Evolutionary conservation across 306 rosid genomes (phyloP).

Genomic region (Sechiopsis laciniata): DNA sequence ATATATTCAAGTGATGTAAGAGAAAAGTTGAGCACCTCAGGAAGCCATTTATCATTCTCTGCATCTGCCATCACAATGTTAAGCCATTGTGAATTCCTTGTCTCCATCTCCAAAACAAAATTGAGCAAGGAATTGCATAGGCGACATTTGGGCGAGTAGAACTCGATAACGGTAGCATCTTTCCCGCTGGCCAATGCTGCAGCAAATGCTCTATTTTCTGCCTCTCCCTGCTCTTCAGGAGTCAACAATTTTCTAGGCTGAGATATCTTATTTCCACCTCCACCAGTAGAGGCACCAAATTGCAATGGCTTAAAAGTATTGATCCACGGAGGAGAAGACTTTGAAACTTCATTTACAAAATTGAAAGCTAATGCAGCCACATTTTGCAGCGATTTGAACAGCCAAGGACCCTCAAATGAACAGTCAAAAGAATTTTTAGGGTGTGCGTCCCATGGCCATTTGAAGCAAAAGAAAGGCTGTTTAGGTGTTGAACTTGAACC

Average conservation of each 20-base stretch:
- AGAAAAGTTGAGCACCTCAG: constrained; percentile 37
- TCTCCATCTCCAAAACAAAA: constrained; percentile 55
- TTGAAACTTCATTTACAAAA: constrained; percentile 40
- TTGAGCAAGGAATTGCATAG: constrained; percentile 63
- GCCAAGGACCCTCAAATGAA: constrained; percentile 65
- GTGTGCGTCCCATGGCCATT: constrained; percentile 73
- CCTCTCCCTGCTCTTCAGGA: constrained; percentile 59
- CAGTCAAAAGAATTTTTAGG: constrained; percentile 37
- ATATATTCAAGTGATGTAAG: background rate
- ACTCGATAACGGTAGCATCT: constrained; percentile 70
- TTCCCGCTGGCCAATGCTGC: constrained; percentile 64
- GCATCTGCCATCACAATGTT: constrained; percentile 86
- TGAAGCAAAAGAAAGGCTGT: constrained; percentile 47
- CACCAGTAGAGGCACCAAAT: constrained; percentile 25
- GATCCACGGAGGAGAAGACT: constrained; percentile 30
- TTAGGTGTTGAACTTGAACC: constrained; percentile 34
- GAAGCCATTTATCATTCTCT: constrained; percentile 81
- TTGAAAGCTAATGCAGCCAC: constrained; percentile 46
- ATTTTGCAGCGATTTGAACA: constrained; percentile 61
- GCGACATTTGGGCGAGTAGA: constrained; percentile 81
- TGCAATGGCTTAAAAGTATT: constrained; percentile 29
- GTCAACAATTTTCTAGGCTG: constrained; percentile 25
- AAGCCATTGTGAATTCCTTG: constrained; percentile 67
- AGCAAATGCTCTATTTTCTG: constrained; percentile 77
- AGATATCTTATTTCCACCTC: constrained; percentile 23